Percentiles rank a stretch among this genome's conserved stretches.
Evolutionary conservation across 257 asterid genomes (phyloP).

Genomic region (Nicotiana undulata): DNA sequence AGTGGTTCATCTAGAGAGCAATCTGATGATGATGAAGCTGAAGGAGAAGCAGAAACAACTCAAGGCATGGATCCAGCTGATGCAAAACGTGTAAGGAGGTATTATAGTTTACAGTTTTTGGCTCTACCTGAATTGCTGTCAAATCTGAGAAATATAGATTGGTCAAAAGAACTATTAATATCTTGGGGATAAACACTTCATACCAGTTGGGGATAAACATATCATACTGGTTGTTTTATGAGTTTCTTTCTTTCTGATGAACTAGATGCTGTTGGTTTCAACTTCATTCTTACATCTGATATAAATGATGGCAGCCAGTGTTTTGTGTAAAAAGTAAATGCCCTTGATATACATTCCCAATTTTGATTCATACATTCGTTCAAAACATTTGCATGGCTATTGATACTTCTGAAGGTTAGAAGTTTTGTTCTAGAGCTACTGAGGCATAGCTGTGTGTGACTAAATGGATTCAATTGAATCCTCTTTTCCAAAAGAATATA

Average conservation of each 20-base stretch:
- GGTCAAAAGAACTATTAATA: neutral
- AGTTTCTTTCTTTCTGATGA: neutral
- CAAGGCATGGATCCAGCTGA: slow-evolving; percentile 56
- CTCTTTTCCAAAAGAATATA: neutral
- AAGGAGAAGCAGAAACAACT: slow-evolving; percentile 68
- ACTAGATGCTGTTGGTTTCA: neutral
- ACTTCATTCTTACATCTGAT: neutral
- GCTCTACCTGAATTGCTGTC: neutral
- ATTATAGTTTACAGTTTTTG: slow-evolving; percentile 13
- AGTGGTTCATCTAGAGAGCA: slow-evolving; percentile 90
- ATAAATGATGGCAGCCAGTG: neutral
- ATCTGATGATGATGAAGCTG: slow-evolving; percentile 85
- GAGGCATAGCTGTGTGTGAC: neutral
- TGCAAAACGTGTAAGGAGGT: slow-evolving; percentile 93
- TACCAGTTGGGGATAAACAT: neutral
- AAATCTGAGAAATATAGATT: neutral
- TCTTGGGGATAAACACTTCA: neutral
- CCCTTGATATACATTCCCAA: neutral
- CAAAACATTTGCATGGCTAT: neutral
- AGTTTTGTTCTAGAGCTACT: neutral
- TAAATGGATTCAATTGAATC: neutral
- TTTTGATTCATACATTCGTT: neutral
- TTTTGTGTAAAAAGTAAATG: neutral
- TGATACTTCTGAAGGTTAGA: neutral
- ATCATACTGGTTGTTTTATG: neutral